These are phyloP conservation scores for Xylaria sp. DNA, from an alignment of 2,329 filamentous ascomycete species.

Conservation along the genomic window DNA sequence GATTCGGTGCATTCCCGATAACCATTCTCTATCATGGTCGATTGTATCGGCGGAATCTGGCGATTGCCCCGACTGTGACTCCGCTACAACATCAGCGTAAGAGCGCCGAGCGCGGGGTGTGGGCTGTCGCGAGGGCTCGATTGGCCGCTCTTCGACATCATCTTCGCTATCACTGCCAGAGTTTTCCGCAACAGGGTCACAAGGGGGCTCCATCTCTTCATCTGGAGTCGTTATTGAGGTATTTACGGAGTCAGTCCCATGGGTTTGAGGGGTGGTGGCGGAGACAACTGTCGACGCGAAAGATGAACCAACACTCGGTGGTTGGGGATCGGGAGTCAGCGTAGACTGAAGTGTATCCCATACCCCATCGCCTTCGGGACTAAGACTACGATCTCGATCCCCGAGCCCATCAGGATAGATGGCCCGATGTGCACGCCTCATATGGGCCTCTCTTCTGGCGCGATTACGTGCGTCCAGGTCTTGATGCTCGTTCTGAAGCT, in stretches of 20 bases:
- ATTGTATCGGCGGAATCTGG: slow-evolving; percentile 28
- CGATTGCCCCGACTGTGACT: slow-evolving; percentile 20
- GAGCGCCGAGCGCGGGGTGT: slow-evolving; percentile 40
- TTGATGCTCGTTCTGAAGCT: neutral
- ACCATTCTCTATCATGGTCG: slow-evolving; percentile 48
- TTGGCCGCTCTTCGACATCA: slow-evolving; percentile 43
- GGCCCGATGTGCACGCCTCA: slow-evolving; percentile 6
- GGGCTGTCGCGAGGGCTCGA: slow-evolving; percentile 24
- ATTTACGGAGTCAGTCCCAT: slow-evolving; percentile 56
- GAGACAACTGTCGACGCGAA: slow-evolving; percentile 75
- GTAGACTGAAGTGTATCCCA: slow-evolving; percentile 88
- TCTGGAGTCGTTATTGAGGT: slow-evolving; percentile 58
- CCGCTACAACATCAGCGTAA: slow-evolving; percentile 55
- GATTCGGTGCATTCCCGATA: slow-evolving; percentile 76
- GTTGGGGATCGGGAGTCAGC: slow-evolving; percentile 81
- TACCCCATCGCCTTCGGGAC: slow-evolving; percentile 70
- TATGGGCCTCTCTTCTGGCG: neutral
- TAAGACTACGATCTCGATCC: slow-evolving; percentile 85
- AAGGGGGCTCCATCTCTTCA: slow-evolving; percentile 56
- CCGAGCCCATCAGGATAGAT: slow-evolving; percentile 75
- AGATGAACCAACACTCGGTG: slow-evolving; percentile 83
- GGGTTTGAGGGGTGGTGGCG: slow-evolving; percentile 54
- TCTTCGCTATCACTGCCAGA: slow-evolving; percentile 66
- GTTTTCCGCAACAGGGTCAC: slow-evolving; percentile 64
- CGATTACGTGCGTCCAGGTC: neutral